phyloP scores from a whole-genome alignment of 495 filamentous ascomycete species.

The Echria macrotheca region DNA sequence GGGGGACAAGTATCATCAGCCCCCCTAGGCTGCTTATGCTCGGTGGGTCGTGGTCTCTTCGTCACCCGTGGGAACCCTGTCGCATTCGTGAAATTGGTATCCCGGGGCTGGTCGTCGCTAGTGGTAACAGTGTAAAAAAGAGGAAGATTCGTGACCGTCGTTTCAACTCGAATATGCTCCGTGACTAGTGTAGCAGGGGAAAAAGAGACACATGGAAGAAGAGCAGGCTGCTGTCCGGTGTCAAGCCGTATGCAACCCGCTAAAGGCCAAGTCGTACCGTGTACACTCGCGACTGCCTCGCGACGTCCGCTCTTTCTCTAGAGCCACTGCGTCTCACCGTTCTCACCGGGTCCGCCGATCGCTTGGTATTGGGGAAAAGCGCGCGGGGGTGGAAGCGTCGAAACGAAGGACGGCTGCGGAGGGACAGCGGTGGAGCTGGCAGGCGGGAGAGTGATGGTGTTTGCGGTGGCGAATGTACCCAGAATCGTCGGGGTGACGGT shows the following conservation, averaged over 20 bases:
- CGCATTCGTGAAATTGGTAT: conserved; percentile 22
- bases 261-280: conserved; percentile 29
- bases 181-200: conserved; percentile 28
- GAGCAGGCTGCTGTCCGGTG: conserved; percentile 26
- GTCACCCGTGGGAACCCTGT: conserved; percentile 15
- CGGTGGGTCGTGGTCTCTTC: conserved; percentile 18
- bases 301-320: conserved; percentile 10
- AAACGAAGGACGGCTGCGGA: no score
- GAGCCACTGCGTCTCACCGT: conserved; percentile 28
- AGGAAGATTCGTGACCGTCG: conserved; percentile 28
- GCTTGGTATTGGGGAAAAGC: conserved; percentile 17
- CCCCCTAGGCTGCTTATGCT: conserved; percentile 18
- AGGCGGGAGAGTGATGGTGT: background rate
- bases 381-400: no score
- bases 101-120: conserved; percentile 27
- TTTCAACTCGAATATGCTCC: conserved; percentile 24
- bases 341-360: conserved; percentile 13
- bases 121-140: conserved; percentile 25
- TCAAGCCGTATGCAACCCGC: conserved; percentile 17
- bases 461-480: background rate
- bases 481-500: no score
- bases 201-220: conserved; percentile 25
- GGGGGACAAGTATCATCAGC: conserved; percentile 11
- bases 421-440: conserved; percentile 27
- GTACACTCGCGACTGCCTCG: conserved; percentile 17